Evolutionary conservation across 129 eudicot genomes (phyloP).

Genomic region (Centrapalus pauciflorus): DNA sequence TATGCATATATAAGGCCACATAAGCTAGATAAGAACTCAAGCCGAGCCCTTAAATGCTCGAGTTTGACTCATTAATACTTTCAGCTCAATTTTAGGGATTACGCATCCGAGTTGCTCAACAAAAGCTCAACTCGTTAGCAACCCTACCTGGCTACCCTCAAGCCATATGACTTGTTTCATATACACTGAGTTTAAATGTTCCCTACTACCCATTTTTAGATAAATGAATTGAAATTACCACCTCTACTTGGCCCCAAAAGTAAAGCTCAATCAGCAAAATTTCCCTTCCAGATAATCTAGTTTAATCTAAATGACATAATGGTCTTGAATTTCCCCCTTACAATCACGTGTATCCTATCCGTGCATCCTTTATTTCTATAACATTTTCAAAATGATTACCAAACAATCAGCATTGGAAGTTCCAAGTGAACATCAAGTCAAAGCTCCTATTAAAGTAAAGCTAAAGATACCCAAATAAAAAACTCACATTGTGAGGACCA

Average conservation of each 20-base stretch:
- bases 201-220: neutral
- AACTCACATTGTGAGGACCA: conserved; percentile 79
- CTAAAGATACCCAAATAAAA: neutral
- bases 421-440: neutral
- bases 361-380: neutral
- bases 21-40: no score
- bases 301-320: neutral
- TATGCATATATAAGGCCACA: no score
- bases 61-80: no score
- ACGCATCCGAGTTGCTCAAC: no score
- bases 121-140: no score
- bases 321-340: neutral
- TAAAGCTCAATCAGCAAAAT: neutral
- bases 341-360: neutral
- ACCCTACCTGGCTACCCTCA: no score
- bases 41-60: no score
- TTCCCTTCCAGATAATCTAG: neutral
- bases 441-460: neutral
- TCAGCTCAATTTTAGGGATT: no score
- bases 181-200: no score
- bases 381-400: neutral
- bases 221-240: neutral
- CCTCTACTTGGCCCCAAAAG: neutral
- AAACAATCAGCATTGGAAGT: neutral
- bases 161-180: no score